Percentiles rank a stretch among this genome's conserved stretches.
These are phyloP conservation scores for Chlorella sp. DNA, from an alignment of 139 green algal species.

Conservation along the genomic window DNA sequence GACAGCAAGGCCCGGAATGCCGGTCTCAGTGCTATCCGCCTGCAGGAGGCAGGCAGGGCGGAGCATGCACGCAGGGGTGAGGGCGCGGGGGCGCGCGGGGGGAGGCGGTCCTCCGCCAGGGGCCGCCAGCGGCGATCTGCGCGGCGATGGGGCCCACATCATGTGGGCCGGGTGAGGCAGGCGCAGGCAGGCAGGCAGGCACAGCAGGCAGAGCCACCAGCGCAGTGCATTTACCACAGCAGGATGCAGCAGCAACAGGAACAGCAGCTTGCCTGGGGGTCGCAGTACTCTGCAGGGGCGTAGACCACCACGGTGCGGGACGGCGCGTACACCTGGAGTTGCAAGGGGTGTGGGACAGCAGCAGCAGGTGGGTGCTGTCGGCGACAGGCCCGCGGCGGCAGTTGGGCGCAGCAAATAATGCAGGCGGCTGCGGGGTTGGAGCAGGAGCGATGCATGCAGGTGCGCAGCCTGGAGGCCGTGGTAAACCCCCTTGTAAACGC, in stretches of 20 bases:
- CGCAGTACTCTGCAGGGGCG: constrained; percentile 74
- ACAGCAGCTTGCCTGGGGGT: constrained; percentile 49
- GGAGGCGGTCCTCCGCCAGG: too few species aligned
- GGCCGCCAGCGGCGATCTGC: too few species aligned
- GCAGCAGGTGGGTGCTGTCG: too few species aligned
- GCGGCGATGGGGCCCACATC: background rate
- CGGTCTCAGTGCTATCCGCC: constrained; percentile 68
- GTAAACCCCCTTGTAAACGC: too few species aligned
- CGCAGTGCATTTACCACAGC: too few species aligned
- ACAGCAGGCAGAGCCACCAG: background rate
- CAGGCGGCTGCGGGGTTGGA: too few species aligned
- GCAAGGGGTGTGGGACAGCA: background rate
- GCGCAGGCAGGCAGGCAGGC: background rate
- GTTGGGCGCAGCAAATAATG: too few species aligned
- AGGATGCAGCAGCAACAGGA: background rate
- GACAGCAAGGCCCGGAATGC: constrained; percentile 87
- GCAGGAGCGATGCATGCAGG: too few species aligned
- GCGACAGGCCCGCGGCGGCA: too few species aligned
- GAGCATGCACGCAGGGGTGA: background rate
- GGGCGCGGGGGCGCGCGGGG: background rate
- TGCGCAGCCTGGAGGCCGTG: too few species aligned
- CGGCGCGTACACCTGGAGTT: constrained; percentile 71
- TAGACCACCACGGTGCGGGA: constrained; percentile 90
- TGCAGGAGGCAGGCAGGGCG: background rate
- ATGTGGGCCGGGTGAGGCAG: background rate